Evolutionary conservation across 495 filamentous ascomycete species (phyloP).

Genomic region (Aspergillus steynii): DNA sequence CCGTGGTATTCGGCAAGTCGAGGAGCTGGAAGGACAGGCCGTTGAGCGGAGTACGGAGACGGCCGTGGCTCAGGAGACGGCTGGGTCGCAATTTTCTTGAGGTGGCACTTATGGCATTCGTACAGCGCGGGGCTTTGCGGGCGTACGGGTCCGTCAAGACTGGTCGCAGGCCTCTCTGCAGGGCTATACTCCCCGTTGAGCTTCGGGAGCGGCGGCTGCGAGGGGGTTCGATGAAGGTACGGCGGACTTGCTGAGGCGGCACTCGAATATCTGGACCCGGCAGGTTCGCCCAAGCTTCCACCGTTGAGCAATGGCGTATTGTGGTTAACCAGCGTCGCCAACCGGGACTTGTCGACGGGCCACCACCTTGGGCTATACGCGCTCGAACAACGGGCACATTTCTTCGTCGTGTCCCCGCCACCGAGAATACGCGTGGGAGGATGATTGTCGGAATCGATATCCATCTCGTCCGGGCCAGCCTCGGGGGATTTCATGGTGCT

Average conservation of each 20-base stretch:
- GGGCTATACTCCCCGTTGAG: conserved; percentile 32
- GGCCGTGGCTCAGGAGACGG: conserved; percentile 38
- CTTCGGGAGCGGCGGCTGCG: conserved; percentile 28
- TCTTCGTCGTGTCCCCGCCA: conserved; percentile 26
- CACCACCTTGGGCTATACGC: conserved; percentile 47
- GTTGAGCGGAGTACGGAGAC: conserved; percentile 36
- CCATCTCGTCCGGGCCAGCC: conserved; percentile 35
- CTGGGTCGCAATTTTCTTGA: conserved; percentile 41
- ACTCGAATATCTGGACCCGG: conserved; percentile 11
- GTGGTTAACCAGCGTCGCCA: conserved; percentile 15
- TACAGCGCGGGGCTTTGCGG: conserved; percentile 20
- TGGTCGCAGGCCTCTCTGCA: conserved; percentile 14
- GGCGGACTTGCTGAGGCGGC: conserved; percentile 27
- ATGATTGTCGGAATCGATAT: conserved; percentile 36
- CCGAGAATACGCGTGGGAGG: conserved; percentile 15
- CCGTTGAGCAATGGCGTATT: conserved; percentile 37
- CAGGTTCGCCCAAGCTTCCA: conserved; percentile 22
- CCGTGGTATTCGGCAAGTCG: conserved; percentile 31
- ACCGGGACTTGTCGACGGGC: conserved; percentile 31
- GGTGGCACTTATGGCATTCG: conserved; percentile 56
- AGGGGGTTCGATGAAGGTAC: conserved; percentile 27
- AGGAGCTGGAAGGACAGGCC: conserved; percentile 36
- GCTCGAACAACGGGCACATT: conserved; percentile 42
- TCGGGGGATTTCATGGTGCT: conserved; percentile 26
- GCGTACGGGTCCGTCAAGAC: conserved; percentile 10